Evolutionary conservation across 1,139 yeast genomes (phyloP).

Genomic region (Taphrina flavorubra): DNA sequence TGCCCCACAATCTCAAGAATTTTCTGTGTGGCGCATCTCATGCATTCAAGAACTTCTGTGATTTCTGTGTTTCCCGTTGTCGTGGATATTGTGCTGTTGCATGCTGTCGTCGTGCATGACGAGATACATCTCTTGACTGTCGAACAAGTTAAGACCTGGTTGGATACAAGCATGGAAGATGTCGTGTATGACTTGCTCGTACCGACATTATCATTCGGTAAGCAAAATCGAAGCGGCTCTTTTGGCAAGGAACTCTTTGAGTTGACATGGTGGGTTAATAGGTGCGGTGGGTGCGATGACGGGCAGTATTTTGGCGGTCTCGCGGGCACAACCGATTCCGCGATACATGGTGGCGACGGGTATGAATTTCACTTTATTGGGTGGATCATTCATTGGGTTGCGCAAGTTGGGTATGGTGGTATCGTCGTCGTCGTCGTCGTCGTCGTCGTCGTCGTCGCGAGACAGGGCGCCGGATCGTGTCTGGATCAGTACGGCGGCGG

Average conservation of each 20-base stretch:
- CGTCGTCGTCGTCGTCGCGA: neutral
- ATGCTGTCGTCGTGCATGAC: too few relatives aligned
- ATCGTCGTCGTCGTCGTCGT: too few relatives aligned
- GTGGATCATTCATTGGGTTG: conserved; percentile 24
- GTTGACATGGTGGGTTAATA: neutral
- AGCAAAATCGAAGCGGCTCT: neutral
- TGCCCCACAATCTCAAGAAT: neutral
- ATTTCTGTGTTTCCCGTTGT: too few relatives aligned
- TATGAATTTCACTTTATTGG: conserved; percentile 26
- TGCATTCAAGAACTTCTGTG: too few relatives aligned
- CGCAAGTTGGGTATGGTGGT: conserved; percentile 16
- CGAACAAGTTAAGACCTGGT: neutral
- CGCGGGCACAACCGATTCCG: conserved; percentile 18
- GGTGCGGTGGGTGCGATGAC: conserved; percentile 22
- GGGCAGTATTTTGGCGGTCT: conserved; percentile 32
- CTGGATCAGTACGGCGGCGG: conserved; percentile 8
- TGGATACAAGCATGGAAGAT: neutral
- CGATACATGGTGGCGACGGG: conserved; percentile 22
- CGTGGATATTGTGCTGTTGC: too few relatives aligned
- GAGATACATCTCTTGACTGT: neutral
- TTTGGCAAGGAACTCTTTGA: too few relatives aligned
- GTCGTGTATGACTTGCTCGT: conserved; percentile 10
- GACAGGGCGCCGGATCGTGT: neutral
- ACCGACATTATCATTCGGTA: conserved; percentile 24
- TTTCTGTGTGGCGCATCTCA: conserved; percentile 13